Evolutionary conservation across 2,329 filamentous ascomycete genomes (phyloP).

Genomic region (Claviceps sp.): DNA sequence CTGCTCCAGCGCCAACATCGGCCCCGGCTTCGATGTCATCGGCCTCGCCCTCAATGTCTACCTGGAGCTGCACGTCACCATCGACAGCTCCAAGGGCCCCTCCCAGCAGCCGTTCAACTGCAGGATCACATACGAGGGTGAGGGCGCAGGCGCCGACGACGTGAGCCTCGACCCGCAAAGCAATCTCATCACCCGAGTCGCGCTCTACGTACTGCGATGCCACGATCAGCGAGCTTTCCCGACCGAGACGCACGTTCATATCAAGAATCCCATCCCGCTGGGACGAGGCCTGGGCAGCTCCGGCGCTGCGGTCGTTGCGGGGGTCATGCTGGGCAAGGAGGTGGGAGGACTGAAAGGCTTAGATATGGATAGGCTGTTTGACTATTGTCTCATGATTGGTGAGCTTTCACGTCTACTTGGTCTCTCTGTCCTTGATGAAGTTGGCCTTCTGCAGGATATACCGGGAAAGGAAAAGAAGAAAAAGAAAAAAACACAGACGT

Average conservation of each 20-base stretch:
- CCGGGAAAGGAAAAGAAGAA: background rate
- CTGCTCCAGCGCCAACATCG: constrained; percentile 95
- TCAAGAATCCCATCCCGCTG: constrained; percentile 89
- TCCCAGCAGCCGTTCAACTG: constrained; percentile 65
- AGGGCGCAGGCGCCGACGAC: constrained; percentile 54
- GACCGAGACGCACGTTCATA: constrained; percentile 75
- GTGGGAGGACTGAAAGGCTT: constrained; percentile 65
- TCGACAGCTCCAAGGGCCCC: constrained; percentile 43
- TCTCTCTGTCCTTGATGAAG: background rate
- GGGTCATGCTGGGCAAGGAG: constrained; percentile 84
- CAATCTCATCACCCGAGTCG: constrained; percentile 89
- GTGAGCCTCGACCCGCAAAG: constrained; percentile 73
- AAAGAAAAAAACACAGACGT: background rate
- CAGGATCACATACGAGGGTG: constrained; percentile 78
- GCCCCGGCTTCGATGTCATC: constrained; percentile 95
- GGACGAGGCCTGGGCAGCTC: constrained; percentile 90
- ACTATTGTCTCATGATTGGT: constrained; percentile 97
- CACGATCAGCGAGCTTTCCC: constrained; percentile 80
- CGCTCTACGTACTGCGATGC: constrained; percentile 87
- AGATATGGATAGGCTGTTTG: constrained; percentile 69
- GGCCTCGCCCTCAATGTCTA: constrained; percentile 88
- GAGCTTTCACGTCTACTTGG: constrained; percentile 12
- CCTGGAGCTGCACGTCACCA: constrained; percentile 74
- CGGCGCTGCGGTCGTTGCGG: constrained; percentile 87
- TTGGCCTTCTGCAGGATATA: background rate